Evolutionary conservation across 306 rosid species (phyloP).

Genomic region (Rosa persica): DNA sequence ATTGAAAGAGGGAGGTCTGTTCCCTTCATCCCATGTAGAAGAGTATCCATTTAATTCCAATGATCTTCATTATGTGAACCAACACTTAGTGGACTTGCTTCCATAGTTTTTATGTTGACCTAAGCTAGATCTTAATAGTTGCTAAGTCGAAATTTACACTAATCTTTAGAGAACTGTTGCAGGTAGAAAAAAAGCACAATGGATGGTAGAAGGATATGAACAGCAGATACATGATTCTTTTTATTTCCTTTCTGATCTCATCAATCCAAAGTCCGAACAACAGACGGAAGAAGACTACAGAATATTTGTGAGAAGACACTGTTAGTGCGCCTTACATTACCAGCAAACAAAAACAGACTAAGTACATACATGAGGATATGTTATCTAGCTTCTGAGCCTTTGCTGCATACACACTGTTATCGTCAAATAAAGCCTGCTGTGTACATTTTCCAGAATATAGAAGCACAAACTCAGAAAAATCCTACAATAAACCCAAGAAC

Average conservation of each 20-base stretch:
- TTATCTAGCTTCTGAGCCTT: background rate
- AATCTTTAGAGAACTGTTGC: background rate
- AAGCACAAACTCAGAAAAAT: background rate
- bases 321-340: background rate
- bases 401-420: background rate
- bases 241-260: background rate
- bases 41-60: too few relatives aligned
- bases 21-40: too few relatives aligned
- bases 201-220: background rate
- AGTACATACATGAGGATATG: background rate
- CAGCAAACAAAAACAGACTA: background rate
- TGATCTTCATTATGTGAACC: too few relatives aligned
- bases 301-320: background rate
- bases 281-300: background rate
- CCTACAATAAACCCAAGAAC: conserved; percentile 9
- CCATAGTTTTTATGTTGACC: too few relatives aligned
- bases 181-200: background rate
- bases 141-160: background rate
- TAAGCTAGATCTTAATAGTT: too few relatives aligned
- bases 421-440: background rate
- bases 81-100: too few relatives aligned
- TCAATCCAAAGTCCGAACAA: background rate
- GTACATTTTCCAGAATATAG: background rate
- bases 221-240: background rate
- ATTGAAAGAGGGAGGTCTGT: too few relatives aligned